A percentile compares a stretch with the other conserved stretches of the same genome.
Evolutionary conservation across 371 early-diverging fungal genomes (phyloP).

Genomic region (Dinochytrium kinnereticum): DNA sequence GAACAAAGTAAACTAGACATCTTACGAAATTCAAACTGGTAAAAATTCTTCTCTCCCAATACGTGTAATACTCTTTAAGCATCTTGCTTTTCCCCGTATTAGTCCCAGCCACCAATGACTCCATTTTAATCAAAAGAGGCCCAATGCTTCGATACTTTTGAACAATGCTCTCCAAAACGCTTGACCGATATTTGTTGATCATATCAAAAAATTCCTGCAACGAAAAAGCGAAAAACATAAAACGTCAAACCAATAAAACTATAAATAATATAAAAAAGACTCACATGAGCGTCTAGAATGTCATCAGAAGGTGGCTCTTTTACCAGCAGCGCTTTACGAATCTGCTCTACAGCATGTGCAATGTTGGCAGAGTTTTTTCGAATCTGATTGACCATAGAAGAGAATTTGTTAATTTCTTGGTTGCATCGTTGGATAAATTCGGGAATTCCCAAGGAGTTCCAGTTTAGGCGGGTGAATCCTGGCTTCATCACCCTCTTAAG

Average conservation of each 20-base stretch:
- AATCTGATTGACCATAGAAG: conserved; percentile 63
- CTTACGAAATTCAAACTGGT: conserved; percentile 56
- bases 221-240: conserved; percentile 1
- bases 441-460: conserved; percentile 66
- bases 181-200: conserved; percentile 52
- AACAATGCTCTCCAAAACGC: conserved; percentile 51
- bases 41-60: conserved; percentile 61
- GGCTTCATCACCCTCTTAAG: conserved; percentile 64
- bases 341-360: conserved; percentile 55
- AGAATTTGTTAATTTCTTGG: conserved; percentile 63
- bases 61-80: conserved; percentile 60
- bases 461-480: conserved; percentile 63
- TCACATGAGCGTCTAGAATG: conserved; percentile 61
- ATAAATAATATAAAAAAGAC: background rate
- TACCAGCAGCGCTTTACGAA: conserved; percentile 53
- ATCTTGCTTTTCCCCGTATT: conserved; percentile 62
- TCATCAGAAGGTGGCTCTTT: conserved; percentile 55
- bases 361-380: conserved; percentile 64
- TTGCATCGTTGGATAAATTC: conserved; percentile 63
- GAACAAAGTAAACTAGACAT: background rate
- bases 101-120: conserved; percentile 62
- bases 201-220: conserved; percentile 61
- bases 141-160: conserved; percentile 62
- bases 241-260: background rate
- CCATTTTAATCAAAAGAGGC: conserved; percentile 65